Evolutionary conservation across 768 basidiomycete species (phyloP), one percentile per base, ranked within the genome.

Genomic region (Multifurca ochricompacta): DNA sequence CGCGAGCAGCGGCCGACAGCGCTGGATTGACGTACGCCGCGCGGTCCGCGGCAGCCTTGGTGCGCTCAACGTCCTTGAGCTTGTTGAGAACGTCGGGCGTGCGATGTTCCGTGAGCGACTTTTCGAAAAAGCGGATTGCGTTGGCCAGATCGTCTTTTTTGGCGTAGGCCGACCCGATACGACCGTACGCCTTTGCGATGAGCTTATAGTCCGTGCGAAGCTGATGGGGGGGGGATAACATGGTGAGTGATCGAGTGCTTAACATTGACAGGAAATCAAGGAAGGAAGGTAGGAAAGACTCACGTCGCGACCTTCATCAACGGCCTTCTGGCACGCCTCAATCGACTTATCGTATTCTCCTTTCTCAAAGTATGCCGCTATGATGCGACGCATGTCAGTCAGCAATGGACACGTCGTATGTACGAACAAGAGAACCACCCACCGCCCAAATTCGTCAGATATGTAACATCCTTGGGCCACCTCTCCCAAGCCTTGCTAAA

Each of bases 51-150:
- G 97, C 94, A 1, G 74, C 76, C 68, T 92, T 87, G 34, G 74
- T 69, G 59, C 83, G 84, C 71, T 99, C 94, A 13, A 79, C 71
- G 27, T 82, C 87, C 45, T 90, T 89, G 27, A 99, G 80, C 73
- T 95, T 99, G 68, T 82, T 81, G 55, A 98, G 80, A 62, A 93
- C 77, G 63, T 92, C 85, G 25, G 96, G 88, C 11, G 95, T 97
- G 54, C 96, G 91, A 69, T 98, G 95, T 69, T 99, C 96, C 1
- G 91, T 83, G 43, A 99, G 79, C 4, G 90, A 92, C 70, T 98
- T 98, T 63, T 92, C 77, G 74, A 80, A 96, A 75, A 80, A 93
- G 69, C 90, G 93, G 77, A 95, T 81, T 14, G 94, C 94, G 39
- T 78, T 79, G 7, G 64, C 63, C 27, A 83, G 68, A 68, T 99